Evolutionary conservation across 2,329 filamentous ascomycete species (phyloP).

Genomic region (Exophiala sp.): DNA sequence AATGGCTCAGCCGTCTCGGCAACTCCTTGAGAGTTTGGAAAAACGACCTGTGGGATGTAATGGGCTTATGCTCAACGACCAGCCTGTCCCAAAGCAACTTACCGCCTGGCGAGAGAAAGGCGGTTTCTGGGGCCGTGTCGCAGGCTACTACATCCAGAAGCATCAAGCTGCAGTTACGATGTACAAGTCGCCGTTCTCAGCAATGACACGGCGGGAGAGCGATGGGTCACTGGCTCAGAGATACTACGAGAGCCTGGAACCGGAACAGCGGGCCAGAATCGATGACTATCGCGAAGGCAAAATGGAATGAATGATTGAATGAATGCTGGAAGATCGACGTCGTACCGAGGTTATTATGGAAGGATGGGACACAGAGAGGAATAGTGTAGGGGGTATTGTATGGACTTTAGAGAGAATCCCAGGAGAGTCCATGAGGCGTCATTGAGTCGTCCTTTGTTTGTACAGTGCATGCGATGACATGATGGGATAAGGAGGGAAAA

Average conservation of each 20-base stretch:
- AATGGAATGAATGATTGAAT: neutral
- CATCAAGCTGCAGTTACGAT: conserved; percentile 23
- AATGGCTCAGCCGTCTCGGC: conserved; percentile 21
- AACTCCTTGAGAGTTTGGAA: conserved; percentile 18
- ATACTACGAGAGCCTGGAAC: conserved; percentile 20
- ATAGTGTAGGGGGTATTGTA: too few relatives aligned
- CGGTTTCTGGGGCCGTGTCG: conserved; percentile 28
- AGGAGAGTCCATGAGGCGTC: too few relatives aligned
- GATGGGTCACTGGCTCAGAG: conserved; percentile 10
- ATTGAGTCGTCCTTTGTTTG: too few relatives aligned
- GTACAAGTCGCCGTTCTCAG: conserved; percentile 25
- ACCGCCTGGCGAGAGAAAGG: conserved; percentile 22
- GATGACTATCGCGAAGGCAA: conserved; percentile 6
- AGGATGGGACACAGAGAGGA: too few relatives aligned
- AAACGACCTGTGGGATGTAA: conserved; percentile 20
- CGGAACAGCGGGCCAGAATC: conserved; percentile 14
- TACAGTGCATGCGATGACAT: neutral
- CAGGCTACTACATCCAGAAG: conserved; percentile 25
- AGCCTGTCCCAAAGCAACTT: conserved; percentile 19
- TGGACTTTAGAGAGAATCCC: too few relatives aligned
- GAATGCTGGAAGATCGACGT: neutral
- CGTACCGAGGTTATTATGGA: neutral
- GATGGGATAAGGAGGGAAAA: neutral
- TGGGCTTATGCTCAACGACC: conserved; percentile 26
- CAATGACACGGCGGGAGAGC: conserved; percentile 5